Evolutionary conservation across 2,329 filamentous ascomycete species (phyloP), one percentile per base, ranked within the genome.

Genomic region (Magnaporthiopsis rhizophila): DNA sequence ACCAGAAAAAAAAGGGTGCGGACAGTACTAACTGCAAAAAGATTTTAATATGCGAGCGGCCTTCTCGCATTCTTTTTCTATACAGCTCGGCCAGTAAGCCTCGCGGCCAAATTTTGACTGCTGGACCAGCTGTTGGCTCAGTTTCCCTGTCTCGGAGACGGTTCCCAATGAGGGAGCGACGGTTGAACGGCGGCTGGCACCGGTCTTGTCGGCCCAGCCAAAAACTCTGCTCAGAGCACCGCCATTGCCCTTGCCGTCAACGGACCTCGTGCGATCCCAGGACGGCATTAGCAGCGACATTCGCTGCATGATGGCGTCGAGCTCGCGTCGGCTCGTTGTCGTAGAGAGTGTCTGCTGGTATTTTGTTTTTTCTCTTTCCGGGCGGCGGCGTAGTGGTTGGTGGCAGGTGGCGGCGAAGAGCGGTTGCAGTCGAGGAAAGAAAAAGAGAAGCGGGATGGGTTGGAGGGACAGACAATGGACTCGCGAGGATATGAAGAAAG

Each of bases 11-110:
- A 30, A 30, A 30, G 6, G 6, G 6, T 7, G 34, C 4, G 21
- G 38, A 50, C 38, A 6, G 15, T 12, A 64, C 74, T 61, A 66
- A 78, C 76, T 88, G 77, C 88, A 96, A 77, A 97, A 97, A 38
- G 90, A 94, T 74, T 92, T 89, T 62, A 97, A 77, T 67, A 97
- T 97, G 65, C 92, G 84, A 65, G 92, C 92, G 60, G 92, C 91
- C 78, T 97, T 97, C 77, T 97, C 91, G 76, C 89, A 90, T 80
- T 97, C 93, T 69, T 89, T 89, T 74, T 97, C 93, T 62, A 97
- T 80, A 1, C 88, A 89, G 38, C 90, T 89, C 3, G 73, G 73
- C 73, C 73, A 75, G 65, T 74, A 75, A 9, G 69, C 70, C 66
- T 75, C 73, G 60, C 71, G 70, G 63, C 68, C 70, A 65, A 68